These are phyloP conservation scores for Backusella sp. DNA, from an alignment of 192 early-diverging fungal species.

Conservation along the genomic window DNA sequence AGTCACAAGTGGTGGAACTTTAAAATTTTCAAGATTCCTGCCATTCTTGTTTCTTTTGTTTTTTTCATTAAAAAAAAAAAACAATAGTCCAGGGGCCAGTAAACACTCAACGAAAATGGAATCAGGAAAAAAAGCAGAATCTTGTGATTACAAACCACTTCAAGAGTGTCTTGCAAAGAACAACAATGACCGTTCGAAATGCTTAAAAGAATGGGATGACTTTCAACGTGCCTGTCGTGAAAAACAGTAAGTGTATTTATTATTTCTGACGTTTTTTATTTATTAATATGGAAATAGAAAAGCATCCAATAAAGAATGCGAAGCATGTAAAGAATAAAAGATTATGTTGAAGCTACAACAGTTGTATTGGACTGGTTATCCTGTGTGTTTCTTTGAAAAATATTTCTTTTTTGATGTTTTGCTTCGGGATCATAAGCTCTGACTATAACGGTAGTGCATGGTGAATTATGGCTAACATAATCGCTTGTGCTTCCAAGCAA, in stretches of 20 bases:
- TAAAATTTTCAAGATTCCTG: not conserved
- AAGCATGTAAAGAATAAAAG: not conserved
- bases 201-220: conserved; percentile 61
- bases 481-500: conserved; percentile 49
- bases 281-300: not conserved
- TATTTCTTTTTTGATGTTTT: conserved; percentile 4
- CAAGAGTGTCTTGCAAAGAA: conserved; percentile 54
- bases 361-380: not conserved
- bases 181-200: conserved; percentile 59
- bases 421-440: conserved; percentile 12
- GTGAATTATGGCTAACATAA: conserved; percentile 41
- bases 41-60: not conserved
- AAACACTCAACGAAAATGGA: not conserved
- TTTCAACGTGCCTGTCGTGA: conserved; percentile 55
- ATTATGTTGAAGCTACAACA: not conserved
- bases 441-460: conserved; percentile 36
- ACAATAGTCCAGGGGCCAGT: not conserved
- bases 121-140: conserved; percentile 13
- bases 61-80: too few relatives aligned
- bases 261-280: not conserved
- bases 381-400: not conserved
- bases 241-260: conserved; percentile 37
- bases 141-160: conserved; percentile 59
- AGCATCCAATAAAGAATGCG: not conserved
- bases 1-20: not conserved